Base-by-base conservation (phyloP, 2,329 filamentous ascomycete genomes). In the Cladobotryum mycophilum region DNA sequence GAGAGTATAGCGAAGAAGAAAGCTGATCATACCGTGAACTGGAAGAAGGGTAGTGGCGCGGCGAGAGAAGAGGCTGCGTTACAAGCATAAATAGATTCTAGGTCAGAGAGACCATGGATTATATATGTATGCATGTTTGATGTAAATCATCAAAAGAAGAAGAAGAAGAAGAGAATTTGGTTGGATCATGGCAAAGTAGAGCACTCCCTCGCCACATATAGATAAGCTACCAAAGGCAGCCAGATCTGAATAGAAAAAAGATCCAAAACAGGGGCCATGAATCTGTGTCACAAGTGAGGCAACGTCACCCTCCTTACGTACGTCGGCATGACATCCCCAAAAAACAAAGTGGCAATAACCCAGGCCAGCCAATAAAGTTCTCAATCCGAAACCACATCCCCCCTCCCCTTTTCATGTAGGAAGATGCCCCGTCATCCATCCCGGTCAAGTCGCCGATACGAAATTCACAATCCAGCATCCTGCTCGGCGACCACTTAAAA, bases 11-110 rank as follows among this genome's bases (percentile, higher is more conserved):
- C 74, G 46, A 73, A 68, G 36, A 60, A 66, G 47, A 69, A 67
- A 51, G 64, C 67, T 46, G 89, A 95, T 68, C 72, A 71, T 41
- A 78, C 67, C 14, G 67, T 70, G 49, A 64, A 62, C 9, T 82
- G 79, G 79, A 72, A 71, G 57, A 79, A 76, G 61, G 81, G 80
- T 1, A 81, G 78, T 49, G 74, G 76, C 60, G 77, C 73, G 9
- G 74, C 73, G 17, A 71, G 81, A 57, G 79, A 84, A 59, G 79
- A 83, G 50, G 62, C 69, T 48, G 79, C 79, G n/a, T 61, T 84
- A 55, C 81, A 84, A 65, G 78, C 70, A 15, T 81, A 60, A 53
- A 5, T n/a, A n/a, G 41, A 15, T 34, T 12, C 14, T n/a, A 9
- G 13, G 17, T 12, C 38, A 41, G 15, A 18, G 17, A 22, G 17